Percentiles rank a stretch among this genome's conserved stretches.
Evolutionary conservation across 345 rosid genomes (phyloP).

Genomic region (Populus nigra): DNA sequence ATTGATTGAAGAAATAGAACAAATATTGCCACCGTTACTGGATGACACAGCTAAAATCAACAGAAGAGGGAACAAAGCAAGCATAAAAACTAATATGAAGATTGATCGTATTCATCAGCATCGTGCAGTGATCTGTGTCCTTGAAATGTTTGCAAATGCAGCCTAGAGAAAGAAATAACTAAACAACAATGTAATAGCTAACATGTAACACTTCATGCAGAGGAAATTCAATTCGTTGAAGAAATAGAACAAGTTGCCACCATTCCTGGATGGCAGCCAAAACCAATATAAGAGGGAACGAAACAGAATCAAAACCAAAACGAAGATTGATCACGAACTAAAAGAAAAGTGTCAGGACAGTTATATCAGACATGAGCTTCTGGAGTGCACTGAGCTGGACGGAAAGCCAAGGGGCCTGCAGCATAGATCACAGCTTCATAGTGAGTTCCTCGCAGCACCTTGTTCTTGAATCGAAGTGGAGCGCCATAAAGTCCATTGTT

Average conservation of each 20-base stretch:
- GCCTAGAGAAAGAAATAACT: neutral
- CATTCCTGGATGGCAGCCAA: neutral
- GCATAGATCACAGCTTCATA: constrained; percentile 62
- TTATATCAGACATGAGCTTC: constrained; percentile 25
- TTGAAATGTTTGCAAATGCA: neutral
- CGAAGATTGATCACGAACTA: neutral
- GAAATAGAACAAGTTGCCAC: neutral
- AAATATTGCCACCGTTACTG: neutral
- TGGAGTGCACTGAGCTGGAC: constrained; percentile 57
- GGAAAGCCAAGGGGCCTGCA: constrained; percentile 89
- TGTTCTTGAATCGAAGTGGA: constrained; percentile 52
- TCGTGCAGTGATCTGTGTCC: neutral
- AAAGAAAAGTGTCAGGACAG: neutral
- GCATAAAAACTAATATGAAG: neutral
- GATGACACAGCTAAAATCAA: neutral
- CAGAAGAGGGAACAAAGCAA: neutral
- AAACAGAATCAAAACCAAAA: constrained; percentile 4
- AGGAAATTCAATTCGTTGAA: constrained; percentile 8
- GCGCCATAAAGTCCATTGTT: constrained; percentile 71
- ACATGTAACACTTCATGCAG: neutral
- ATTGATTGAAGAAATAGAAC: neutral
- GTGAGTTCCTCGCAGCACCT: constrained; percentile 38
- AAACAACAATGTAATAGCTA: neutral
- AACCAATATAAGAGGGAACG: constrained; percentile 3
- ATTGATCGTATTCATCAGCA: neutral